Conservation (phyloP, 768 basidiomycete species). For the Kwoniella sp. region DNA sequence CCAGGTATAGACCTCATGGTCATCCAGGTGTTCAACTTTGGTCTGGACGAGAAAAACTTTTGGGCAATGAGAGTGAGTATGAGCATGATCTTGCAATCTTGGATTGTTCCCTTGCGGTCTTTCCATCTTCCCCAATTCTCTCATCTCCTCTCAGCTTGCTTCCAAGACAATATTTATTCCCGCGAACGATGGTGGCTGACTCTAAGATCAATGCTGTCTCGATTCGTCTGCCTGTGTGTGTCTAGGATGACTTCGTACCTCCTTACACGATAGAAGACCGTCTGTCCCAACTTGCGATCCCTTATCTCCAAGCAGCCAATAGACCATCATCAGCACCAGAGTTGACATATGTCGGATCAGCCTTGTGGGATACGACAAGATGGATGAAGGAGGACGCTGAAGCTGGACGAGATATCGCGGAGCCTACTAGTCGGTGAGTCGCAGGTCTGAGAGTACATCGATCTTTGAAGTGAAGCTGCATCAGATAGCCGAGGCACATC, state of each 20-base stretch:
- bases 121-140: no score
- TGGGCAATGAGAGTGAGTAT: conserved; percentile 26
- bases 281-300: conserved; percentile 19
- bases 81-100: no score
- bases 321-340: conserved; percentile 19
- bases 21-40: conserved; percentile 43
- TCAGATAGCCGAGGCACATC: no score
- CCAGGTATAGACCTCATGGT: conserved; percentile 38
- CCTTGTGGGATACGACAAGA: conserved; percentile 35
- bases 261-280: conserved; percentile 28
- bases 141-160: no score
- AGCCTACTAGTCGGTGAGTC: conserved; percentile 23
- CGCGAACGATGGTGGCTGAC: no score
- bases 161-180: no score
- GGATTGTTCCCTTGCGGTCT: no score
- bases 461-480: no score
- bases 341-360: conserved; percentile 25
- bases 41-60: conserved; percentile 33
- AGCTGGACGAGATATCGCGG: conserved; percentile 12
- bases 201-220: no score
- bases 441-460: no score
- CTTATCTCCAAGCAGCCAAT: conserved; percentile 12
- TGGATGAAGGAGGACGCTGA: conserved; percentile 32
- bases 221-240: no score
- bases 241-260: conserved; percentile 12